A percentile compares a stretch with the other conserved stretches of the same genome.
These are phyloP conservation scores for Phytomonas serpens DNA, from an alignment of 208 protist species.

Conservation along the genomic window DNA sequence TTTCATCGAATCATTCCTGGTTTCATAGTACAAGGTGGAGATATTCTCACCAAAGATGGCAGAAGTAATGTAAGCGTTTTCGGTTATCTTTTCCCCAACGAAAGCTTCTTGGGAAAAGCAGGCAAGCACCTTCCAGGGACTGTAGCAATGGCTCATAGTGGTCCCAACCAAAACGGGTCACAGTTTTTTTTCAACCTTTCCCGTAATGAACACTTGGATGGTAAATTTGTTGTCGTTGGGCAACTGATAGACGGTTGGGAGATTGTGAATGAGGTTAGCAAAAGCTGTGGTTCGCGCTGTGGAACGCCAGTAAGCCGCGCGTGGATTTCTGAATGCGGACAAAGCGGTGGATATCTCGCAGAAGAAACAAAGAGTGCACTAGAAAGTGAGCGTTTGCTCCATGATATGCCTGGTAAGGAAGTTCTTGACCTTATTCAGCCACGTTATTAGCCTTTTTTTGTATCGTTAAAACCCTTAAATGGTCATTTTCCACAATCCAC, in stretches of 20 bases:
- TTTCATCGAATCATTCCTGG: conserved; percentile 94
- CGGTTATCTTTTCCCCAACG: conserved; percentile 90
- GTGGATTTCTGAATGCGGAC: conserved; percentile 85
- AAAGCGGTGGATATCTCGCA: conserved; percentile 64
- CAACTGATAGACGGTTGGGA: conserved; percentile 86
- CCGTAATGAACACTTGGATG: conserved; percentile 79
- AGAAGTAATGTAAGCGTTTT: conserved; percentile 92
- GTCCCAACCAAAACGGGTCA: conserved; percentile 85
- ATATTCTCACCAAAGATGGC: conserved; percentile 91
- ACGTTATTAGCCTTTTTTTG: conserved; percentile 32
- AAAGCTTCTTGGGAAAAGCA: conserved; percentile 92
- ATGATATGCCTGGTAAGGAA: conserved; percentile 65
- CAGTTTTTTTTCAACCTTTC: conserved; percentile 91
- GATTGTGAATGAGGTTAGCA: conserved; percentile 50
- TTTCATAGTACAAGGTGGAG: conserved; percentile 95
- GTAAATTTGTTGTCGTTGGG: conserved; percentile 89
- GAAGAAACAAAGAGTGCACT: conserved; percentile 51
- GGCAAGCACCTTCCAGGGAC: conserved; percentile 75
- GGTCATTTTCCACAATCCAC: neutral
- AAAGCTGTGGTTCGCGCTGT: conserved; percentile 64
- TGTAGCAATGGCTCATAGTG: conserved; percentile 80
- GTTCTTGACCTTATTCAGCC: conserved; percentile 72
- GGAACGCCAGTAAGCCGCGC: conserved; percentile 79
- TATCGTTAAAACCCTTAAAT: neutral
- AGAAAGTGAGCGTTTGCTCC: conserved; percentile 40